These are phyloP conservation scores for Actinomucor elegans DNA, from an alignment of 371 early-diverging fungal species.

Conservation along the genomic window DNA sequence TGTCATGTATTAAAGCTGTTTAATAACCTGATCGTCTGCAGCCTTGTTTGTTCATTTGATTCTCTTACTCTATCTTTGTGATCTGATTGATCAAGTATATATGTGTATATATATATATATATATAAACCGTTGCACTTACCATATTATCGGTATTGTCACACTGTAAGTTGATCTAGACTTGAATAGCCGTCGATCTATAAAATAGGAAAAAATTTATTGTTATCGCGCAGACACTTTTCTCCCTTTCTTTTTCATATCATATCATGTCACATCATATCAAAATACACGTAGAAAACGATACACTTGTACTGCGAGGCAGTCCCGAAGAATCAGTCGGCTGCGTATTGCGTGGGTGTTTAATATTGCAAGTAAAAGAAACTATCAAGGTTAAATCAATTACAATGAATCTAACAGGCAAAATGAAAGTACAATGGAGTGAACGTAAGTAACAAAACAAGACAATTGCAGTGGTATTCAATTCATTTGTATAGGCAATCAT, in stretches of 20 bases:
- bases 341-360: slow-evolving; percentile 32
- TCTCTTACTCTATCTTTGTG: too few species aligned
- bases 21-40: too few species aligned
- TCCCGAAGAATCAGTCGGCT: slow-evolving; percentile 37
- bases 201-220: too few species aligned
- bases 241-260: background rate
- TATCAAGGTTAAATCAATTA: slow-evolving; percentile 29
- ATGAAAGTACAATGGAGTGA: slow-evolving; percentile 34
- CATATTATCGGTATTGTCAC: too few species aligned
- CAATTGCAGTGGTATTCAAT: background rate
- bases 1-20: too few species aligned
- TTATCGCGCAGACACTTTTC: background rate
- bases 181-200: too few species aligned
- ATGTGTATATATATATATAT: too few species aligned
- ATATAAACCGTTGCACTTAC: too few species aligned
- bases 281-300: slow-evolving; percentile 27
- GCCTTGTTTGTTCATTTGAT: too few species aligned
- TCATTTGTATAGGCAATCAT: slow-evolving; percentile 12
- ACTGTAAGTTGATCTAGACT: too few species aligned
- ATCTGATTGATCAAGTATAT: too few species aligned
- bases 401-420: slow-evolving; percentile 24
- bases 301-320: slow-evolving; percentile 27
- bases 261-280: slow-evolving; percentile 17
- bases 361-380: slow-evolving; percentile 22
- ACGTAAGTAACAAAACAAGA: slow-evolving; percentile 21